Conservation (phyloP, 345 rosid genomes). For the Linum usitatissimum region DNA sequence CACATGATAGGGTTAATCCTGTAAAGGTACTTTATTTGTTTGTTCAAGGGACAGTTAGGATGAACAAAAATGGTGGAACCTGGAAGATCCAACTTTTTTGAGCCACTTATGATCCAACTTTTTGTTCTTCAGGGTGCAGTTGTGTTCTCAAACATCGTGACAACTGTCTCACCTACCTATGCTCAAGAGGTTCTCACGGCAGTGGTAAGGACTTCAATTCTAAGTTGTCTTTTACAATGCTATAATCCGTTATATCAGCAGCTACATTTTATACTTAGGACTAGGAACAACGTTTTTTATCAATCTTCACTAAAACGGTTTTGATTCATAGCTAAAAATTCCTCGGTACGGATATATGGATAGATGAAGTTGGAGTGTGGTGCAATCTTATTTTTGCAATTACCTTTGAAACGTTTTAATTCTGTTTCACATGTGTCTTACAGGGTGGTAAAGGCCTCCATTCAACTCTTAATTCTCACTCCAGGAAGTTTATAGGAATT, state of each 20-base stretch:
- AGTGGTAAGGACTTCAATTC: conserved; percentile 43
- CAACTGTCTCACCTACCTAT: conserved; percentile 95
- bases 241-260: too few species aligned
- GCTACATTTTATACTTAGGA: too few species aligned
- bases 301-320: too few species aligned
- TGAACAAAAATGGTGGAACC: neutral
- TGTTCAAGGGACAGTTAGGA: neutral
- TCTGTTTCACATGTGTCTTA: conserved; percentile 21
- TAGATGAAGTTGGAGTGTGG: too few species aligned
- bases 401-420: conserved; percentile 54
- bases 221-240: neutral
- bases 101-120: too few species aligned
- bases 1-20: conserved; percentile 73
- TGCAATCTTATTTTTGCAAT: neutral
- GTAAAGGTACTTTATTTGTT: conserved; percentile 44
- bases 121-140: conserved; percentile 60
- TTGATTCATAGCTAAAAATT: too few species aligned
- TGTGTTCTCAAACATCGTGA: conserved; percentile 90
- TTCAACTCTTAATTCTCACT: conserved; percentile 64
- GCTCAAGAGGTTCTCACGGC: conserved; percentile 87
- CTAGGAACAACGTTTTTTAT: too few species aligned
- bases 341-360: too few species aligned
- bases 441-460: conserved; percentile 92
- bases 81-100: too few species aligned
- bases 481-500: conserved; percentile 78